Evolutionary conservation across 2,329 filamentous ascomycete genomes (phyloP).

Genomic region (Chaetomiaceae sp.): DNA sequence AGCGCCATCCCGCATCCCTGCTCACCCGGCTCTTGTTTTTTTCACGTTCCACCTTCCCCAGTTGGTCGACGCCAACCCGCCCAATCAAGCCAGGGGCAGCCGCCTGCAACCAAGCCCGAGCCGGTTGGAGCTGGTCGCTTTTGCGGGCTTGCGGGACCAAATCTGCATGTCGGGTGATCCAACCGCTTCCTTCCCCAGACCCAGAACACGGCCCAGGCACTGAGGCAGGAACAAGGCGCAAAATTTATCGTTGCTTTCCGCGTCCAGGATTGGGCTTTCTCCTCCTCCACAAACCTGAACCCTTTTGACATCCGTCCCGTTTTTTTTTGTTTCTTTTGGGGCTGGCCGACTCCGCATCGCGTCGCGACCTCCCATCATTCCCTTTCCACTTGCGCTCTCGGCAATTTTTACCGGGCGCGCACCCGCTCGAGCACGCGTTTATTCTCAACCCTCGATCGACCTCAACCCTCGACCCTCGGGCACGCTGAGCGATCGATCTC

Average conservation of each 20-base stretch:
- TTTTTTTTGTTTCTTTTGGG: neutral
- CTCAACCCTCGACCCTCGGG: neutral
- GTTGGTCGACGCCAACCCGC: constrained; percentile 5
- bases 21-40: constrained; percentile 22
- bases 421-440: neutral
- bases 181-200: constrained; percentile 26
- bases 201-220: constrained; percentile 4
- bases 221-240: constrained; percentile 21
- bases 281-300: constrained; percentile 1
- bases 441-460: no score
- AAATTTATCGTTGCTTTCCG: constrained; percentile 24
- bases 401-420: no score
- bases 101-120: constrained; percentile 23
- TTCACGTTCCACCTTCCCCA: constrained; percentile 17
- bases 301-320: neutral
- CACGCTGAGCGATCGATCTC: neutral
- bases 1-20: constrained; percentile 15
- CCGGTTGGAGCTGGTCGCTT: constrained; percentile 14
- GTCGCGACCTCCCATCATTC: neutral
- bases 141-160: constrained; percentile 15
- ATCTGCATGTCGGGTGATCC: constrained; percentile 27
- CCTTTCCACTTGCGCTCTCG: neutral
- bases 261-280: neutral
- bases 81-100: constrained; percentile 14
- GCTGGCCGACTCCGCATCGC: neutral